These are phyloP conservation scores for Alternaria postmessia DNA, from an alignment of 2,329 filamentous ascomycete genomes.

Conservation along the genomic window DNA sequence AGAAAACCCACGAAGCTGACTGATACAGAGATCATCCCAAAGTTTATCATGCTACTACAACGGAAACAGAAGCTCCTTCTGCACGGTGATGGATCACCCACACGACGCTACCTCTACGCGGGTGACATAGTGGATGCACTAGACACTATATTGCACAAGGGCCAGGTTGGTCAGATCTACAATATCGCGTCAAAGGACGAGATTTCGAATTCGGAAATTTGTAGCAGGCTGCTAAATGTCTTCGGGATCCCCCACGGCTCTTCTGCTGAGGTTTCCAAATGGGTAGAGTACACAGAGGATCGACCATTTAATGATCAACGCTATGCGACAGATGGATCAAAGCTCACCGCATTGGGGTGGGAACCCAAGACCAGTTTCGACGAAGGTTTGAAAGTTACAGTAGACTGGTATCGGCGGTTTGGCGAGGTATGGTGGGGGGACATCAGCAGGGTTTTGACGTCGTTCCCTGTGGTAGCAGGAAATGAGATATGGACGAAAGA, in stretches of 20 bases:
- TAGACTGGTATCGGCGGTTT: constrained; percentile 51
- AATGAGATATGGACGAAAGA: constrained; percentile 53
- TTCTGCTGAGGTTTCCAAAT: constrained; percentile 63
- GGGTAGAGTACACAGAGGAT: constrained; percentile 79
- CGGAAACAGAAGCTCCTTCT: constrained; percentile 72
- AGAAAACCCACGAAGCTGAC: constrained; percentile 17
- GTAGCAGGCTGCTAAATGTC: constrained; percentile 68
- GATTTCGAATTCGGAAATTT: constrained; percentile 76
- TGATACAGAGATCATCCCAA: constrained; percentile 79
- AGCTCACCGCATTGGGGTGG: constrained; percentile 50
- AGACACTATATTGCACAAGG: constrained; percentile 83
- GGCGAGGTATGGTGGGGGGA: constrained; percentile 54
- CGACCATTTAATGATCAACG: constrained; percentile 66
- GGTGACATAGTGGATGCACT: constrained; percentile 83
- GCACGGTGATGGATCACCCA: constrained; percentile 79
- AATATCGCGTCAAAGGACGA: constrained; percentile 83
- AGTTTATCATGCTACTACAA: constrained; percentile 77
- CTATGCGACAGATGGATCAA: constrained; percentile 51
- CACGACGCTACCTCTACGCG: constrained; percentile 78
- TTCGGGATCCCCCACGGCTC: constrained; percentile 60
- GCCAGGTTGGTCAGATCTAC: constrained; percentile 77
- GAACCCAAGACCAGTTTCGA: constrained; percentile 47
- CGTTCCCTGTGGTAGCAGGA: constrained; percentile 50
- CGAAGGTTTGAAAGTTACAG: constrained; percentile 47
- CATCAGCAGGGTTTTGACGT: constrained; percentile 49